Percentiles rank a stretch among this genome's conserved stretches.
These are phyloP conservation scores for Gamsiella multidivaricata DNA, from an alignment of 192 early-diverging fungal species.

Conservation along the genomic window DNA sequence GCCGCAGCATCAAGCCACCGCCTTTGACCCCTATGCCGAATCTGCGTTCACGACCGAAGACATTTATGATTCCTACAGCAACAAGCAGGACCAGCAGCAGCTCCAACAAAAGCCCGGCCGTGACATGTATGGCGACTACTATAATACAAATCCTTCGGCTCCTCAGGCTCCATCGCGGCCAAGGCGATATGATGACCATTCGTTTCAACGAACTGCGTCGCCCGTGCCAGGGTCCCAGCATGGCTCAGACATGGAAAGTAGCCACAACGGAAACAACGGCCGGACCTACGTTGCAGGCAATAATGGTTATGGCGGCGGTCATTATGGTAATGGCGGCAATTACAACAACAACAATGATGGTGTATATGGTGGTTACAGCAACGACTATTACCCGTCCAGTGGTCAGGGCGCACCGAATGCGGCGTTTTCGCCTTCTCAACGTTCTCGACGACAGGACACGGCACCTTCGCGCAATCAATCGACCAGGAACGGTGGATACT, in stretches of 20 bases:
- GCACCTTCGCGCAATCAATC: not conserved
- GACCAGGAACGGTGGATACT: conserved; percentile 8
- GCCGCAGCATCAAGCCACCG: not conserved
- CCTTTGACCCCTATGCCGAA: conserved; percentile 36
- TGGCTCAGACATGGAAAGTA: conserved; percentile 34
- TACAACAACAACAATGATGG: conserved; percentile 8
- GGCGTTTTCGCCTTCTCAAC: conserved; percentile 16
- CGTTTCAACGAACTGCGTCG: conserved; percentile 13
- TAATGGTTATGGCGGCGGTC: not conserved
- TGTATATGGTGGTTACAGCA: conserved; percentile 11
- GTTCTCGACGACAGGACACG: conserved; percentile 29
- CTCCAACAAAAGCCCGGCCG: conserved; percentile 16
- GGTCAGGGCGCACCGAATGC: not conserved
- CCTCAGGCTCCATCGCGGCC: not conserved
- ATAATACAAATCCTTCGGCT: not conserved
- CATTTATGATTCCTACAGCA: conserved; percentile 16
- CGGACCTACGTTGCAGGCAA: not conserved
- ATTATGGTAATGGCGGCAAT: conserved; percentile 1
- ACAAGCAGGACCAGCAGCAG: conserved; percentile 21
- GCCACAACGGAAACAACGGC: conserved; percentile 15
- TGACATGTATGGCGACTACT: conserved; percentile 20
- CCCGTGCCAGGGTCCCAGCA: conserved; percentile 40
- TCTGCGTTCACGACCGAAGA: conserved; percentile 37
- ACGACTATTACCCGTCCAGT: conserved; percentile 14
- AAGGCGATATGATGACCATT: conserved; percentile 15